Conservation (phyloP, 768 basidiomycete species). For the Termitomyces sp. region DNA sequence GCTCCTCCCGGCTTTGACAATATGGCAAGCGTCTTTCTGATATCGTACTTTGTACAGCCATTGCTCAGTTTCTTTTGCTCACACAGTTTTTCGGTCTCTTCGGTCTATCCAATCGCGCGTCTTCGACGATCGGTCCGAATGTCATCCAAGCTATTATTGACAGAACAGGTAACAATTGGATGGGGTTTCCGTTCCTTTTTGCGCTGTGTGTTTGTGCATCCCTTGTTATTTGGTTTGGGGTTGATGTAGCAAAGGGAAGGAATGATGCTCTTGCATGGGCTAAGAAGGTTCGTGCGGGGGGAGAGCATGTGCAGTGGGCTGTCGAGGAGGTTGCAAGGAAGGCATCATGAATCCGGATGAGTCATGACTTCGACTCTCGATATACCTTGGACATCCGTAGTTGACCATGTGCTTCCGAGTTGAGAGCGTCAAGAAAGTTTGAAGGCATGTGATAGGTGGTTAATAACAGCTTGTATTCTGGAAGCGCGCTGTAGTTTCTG, state of each 20-base stretch:
- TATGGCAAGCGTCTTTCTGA: conserved; percentile 36
- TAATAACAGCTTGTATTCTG: not conserved
- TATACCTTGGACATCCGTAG: not conserved
- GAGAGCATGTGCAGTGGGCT: not conserved
- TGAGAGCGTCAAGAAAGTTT: not conserved
- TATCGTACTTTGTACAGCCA: not conserved
- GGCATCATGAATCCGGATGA: conserved; percentile 1
- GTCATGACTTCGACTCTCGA: not conserved
- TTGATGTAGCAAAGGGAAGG: conserved; percentile 63
- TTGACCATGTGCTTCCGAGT: not conserved
- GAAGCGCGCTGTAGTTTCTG: not conserved
- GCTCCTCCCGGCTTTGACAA: conserved; percentile 87
- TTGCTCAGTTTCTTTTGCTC: not conserved
- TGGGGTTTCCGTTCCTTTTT: conserved; percentile 83
- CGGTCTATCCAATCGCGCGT: conserved; percentile 79
- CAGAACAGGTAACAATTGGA: conserved; percentile 71
- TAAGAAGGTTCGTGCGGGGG: conserved; percentile 19
- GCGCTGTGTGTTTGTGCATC: conserved; percentile 66
- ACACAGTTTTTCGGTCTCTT: conserved; percentile 83
- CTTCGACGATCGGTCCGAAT: conserved; percentile 86
- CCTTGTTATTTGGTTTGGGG: conserved; percentile 74
- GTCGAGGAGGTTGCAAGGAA: conserved; percentile 1
- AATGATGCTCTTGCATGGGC: conserved; percentile 63
- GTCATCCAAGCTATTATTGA: conserved; percentile 84
- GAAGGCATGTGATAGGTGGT: not conserved